Conservation (phyloP, 2,329 filamentous ascomycete species). For the Penicillium sp. region DNA sequence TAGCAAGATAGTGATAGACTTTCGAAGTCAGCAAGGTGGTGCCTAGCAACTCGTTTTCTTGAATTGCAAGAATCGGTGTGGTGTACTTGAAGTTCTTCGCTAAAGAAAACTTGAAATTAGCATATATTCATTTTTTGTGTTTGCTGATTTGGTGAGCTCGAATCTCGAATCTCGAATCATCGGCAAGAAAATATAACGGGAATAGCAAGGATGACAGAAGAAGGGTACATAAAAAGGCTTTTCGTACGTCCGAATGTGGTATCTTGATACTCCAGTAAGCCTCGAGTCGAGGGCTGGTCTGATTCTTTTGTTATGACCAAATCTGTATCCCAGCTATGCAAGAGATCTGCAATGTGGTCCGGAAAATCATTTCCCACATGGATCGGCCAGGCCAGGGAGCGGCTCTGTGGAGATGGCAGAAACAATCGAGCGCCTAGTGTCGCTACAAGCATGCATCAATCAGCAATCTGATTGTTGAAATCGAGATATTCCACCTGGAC, state of each 20-base stretch:
- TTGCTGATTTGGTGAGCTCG: not conserved
- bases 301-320: constrained; percentile 13
- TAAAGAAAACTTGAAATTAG: constrained; percentile 3
- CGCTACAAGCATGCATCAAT: constrained; percentile 9
- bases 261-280: constrained; percentile 30
- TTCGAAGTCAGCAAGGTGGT: constrained; percentile 12
- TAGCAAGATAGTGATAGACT: constrained; percentile 22
- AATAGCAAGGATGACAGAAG: not conserved
- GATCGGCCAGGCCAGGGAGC: constrained; percentile 25
- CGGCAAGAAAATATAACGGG: not conserved
- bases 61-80: constrained; percentile 19
- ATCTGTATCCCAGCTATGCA: constrained; percentile 20
- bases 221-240: constrained; percentile 4
- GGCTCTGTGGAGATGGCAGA: constrained; percentile 13
- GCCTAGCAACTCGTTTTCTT: constrained; percentile 9
- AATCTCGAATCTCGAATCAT: not conserved
- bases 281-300: constrained; percentile 21
- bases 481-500: not conserved
- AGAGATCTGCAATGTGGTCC: not conserved
- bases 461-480: not conserved
- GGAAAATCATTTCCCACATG: constrained; percentile 30
- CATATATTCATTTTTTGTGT: not conserved
- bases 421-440: constrained; percentile 32
- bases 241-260: constrained; percentile 30
- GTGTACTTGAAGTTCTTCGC: constrained; percentile 27